Evolutionary conservation across 2,329 filamentous ascomycete species (phyloP).

Genomic region (Juglanconis juglandina): DNA sequence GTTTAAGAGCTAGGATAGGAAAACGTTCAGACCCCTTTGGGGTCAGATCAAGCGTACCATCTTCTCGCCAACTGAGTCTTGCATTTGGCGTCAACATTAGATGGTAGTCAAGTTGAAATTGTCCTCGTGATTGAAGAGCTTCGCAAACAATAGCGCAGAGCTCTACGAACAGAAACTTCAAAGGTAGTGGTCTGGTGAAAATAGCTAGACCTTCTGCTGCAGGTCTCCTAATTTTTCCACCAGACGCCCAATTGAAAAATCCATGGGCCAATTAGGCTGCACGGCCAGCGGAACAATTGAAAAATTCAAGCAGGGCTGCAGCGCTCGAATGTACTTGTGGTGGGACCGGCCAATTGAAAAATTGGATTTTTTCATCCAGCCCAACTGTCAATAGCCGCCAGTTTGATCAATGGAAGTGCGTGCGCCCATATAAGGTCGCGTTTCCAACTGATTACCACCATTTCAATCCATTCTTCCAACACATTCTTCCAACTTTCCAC

Average conservation of each 20-base stretch:
- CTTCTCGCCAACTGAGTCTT: not conserved
- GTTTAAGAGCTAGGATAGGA: no score
- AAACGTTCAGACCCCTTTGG: no score
- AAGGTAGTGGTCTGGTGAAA: no score
- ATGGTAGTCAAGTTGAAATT: not conserved
- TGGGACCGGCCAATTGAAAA: not conserved
- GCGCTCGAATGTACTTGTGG: no score
- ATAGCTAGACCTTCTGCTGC: no score
- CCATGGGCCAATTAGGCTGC: no score
- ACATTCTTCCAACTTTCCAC: not conserved
- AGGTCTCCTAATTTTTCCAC: no score
- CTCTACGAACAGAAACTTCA: no score
- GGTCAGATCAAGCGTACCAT: no score
- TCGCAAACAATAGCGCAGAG: not conserved
- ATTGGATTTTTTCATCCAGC: not conserved
- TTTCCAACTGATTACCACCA: not conserved
- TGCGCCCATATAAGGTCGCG: not conserved
- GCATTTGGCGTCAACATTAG: not conserved
- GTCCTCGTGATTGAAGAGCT: not conserved
- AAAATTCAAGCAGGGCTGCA: no score
- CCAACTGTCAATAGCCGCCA: not conserved
- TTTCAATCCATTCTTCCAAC: not conserved
- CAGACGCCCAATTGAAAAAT: no score
- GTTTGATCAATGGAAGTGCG: not conserved
- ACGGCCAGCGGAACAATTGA: no score